Base-by-base conservation (phyloP, 73 alveolate species). In the Stentor roeselii region DNA sequence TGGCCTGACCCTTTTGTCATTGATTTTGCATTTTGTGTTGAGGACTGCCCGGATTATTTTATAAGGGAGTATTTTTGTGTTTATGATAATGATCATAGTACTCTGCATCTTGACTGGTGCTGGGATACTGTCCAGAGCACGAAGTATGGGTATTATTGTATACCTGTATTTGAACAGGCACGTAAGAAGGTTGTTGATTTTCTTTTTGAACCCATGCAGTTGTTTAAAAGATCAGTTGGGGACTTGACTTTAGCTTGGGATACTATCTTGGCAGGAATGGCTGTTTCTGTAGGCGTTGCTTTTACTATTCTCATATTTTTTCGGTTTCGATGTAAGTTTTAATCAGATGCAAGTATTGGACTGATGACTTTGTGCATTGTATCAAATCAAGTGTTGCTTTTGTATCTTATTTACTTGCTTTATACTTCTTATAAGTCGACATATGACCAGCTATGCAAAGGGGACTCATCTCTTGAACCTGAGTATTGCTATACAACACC, bases 11-110 rank as follows among this genome's bases (percentile, higher is more conserved):
- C 94, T 3, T 61, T 36, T 36, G 88, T 78, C 80, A 36, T 88
- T 3, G 86, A 86, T 39, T 87, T 88, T 31, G 85, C 88, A 3
- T 39, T 76, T 86, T 88, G 94, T 80, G 86, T 88, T 30, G 50
- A 86, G 36, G 30, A 36, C 6, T 88, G 94, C 82, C 94, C 94
- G 6, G 67, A 37, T 14, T 37, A 76, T 2, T 39, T 36, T 76
- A 37, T 39, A 21, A 34, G 60, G 14, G 84, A 41, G 14, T 67
- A 67, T 67, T 27, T 37, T 21, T 76, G 74, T 76, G 27, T 76
- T 27, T 76, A 76, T 76, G 84, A 76, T 35, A 37, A 78, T 27
- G 84, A 76, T 76, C 84, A 76, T 35, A 34, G 6, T 15, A 76
- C 84, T 35, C 74, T 76, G 21, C 60, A 15, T 27, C 39, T n/a